These are phyloP conservation scores for Arabidopsis thaliana DNA, from an alignment of 345 rosid species.

Conservation along the genomic window TAIR10.1 NC_003075.7:18030001-18030500, in stretches of 20 bases:
- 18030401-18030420: background rate
- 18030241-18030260: background rate
- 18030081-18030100: background rate
- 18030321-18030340: background rate
- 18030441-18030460: background rate
- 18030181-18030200: background rate
- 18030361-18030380: background rate
- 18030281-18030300: background rate
- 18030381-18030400: no score
- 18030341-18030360: background rate
- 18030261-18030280: background rate
- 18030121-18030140: background rate
- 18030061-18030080: background rate
- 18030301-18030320: background rate
- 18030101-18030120: background rate
- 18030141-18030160: background rate
- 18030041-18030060: background rate
- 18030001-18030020: background rate
- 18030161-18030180: background rate
- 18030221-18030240: background rate
- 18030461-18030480: slow-evolving; percentile 1
- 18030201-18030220: background rate
- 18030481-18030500: background rate
- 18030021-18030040: background rate
- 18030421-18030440: background rate